Conservation (phyloP, 257 asterid species). For the Nicotiana otophora region DNA sequence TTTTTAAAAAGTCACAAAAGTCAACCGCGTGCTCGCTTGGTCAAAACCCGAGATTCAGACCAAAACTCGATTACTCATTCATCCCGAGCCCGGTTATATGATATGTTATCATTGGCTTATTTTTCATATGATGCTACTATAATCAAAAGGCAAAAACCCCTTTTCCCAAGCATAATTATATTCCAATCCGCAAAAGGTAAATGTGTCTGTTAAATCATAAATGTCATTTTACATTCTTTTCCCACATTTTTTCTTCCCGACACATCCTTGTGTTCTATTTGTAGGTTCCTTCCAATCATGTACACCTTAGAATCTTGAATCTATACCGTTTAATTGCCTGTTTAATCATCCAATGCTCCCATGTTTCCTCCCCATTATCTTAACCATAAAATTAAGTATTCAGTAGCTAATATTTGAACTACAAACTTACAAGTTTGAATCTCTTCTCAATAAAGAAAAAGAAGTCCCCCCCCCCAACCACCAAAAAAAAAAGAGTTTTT, state of each 20-base stretch:
- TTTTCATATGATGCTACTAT: not conserved
- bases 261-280: not conserved
- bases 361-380: too few relatives aligned
- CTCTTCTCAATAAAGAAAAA: too few relatives aligned
- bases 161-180: not conserved
- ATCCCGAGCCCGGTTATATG: too few relatives aligned
- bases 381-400: too few relatives aligned
- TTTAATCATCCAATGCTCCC: not conserved
- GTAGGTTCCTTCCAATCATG: not conserved
- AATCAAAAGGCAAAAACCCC: not conserved
- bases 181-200: not conserved
- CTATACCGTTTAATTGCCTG: not conserved
- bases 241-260: not conserved
- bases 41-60: too few relatives aligned
- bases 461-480: too few relatives aligned
- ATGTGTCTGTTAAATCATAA: not conserved
- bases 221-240: not conserved
- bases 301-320: not conserved
- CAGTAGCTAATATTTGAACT: too few relatives aligned
- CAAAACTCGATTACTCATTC: too few relatives aligned
- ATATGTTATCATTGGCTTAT: not conserved
- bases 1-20: too few relatives aligned
- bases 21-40: too few relatives aligned
- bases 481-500: too few relatives aligned
- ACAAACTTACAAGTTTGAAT: too few relatives aligned